Percentiles rank a stretch among this genome's conserved stretches.
phyloP scores from a whole-genome alignment of 1,139 yeast genomes.

The Blastobotrys arbuscula region DNA sequence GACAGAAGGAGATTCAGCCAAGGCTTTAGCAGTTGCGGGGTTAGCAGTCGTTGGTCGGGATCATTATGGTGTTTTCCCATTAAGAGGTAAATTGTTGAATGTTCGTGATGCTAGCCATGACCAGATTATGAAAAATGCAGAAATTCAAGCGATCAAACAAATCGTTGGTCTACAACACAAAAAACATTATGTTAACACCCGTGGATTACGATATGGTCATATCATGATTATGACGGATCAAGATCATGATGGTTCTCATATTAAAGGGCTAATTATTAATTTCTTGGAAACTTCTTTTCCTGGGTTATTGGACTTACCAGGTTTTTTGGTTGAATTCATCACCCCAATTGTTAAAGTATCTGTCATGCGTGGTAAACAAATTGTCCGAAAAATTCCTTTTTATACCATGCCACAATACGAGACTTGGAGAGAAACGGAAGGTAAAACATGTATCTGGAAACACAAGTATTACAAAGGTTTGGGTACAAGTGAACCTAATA shows the following conservation, averaged over 20 bases:
- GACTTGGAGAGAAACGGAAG: slow-evolving; percentile 83
- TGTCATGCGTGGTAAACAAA: slow-evolving; percentile 58
- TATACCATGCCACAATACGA: slow-evolving; percentile 97
- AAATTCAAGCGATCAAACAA: slow-evolving; percentile 91
- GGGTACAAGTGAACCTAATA: slow-evolving; percentile 78
- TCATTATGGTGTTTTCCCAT: slow-evolving; percentile 90
- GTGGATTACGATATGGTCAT: slow-evolving; percentile 86
- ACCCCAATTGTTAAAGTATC: slow-evolving; percentile 96
- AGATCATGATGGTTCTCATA: slow-evolving; percentile 99
- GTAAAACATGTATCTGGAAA: slow-evolving; percentile 72
- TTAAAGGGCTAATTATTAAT: slow-evolving; percentile 91
- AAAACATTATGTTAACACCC: slow-evolving; percentile 69
- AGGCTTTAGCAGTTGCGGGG: slow-evolving; percentile 89
- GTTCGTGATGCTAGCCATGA: slow-evolving; percentile 96
- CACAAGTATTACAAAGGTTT: slow-evolving; percentile 97
- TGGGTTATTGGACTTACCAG: slow-evolving; percentile 84
- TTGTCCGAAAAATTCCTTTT: slow-evolving; percentile 57
- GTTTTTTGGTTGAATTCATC: slow-evolving; percentile 86
- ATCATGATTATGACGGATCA: slow-evolving; percentile 99
- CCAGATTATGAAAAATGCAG: slow-evolving; percentile 86
- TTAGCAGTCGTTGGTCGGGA: slow-evolving; percentile 94
- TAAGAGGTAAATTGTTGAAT: slow-evolving; percentile 89
- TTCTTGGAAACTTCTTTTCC: slow-evolving; percentile 93
- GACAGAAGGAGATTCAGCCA: slow-evolving; percentile 98
- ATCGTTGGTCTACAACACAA: slow-evolving; percentile 95